These are phyloP conservation scores for Melampsora americana DNA, from an alignment of 1,284 basidiomycete genomes.

Conservation along the genomic window DNA sequence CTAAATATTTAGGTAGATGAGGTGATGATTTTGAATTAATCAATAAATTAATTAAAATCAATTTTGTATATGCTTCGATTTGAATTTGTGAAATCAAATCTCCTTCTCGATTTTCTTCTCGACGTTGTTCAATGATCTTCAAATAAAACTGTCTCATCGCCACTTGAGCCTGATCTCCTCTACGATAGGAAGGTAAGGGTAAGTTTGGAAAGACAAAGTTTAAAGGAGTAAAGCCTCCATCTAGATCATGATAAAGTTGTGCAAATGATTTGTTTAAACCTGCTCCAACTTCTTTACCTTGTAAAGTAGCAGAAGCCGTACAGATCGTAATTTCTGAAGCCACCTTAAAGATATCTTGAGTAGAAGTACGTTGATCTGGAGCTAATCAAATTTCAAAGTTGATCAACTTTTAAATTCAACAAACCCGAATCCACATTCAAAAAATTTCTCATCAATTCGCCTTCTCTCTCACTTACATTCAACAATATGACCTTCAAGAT, in stretches of 20 bases:
- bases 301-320: conserved; percentile 86
- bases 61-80: no score
- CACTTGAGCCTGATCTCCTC: conserved; percentile 81
- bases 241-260: conserved; percentile 80
- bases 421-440: neutral
- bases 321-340: conserved; percentile 92
- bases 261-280: conserved; percentile 80
- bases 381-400: neutral
- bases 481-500: conserved; percentile 56
- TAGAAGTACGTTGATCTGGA: neutral
- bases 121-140: conserved; percentile 76
- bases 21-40: no score
- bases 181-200: conserved; percentile 81
- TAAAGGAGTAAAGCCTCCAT: conserved; percentile 62
- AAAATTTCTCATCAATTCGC: conserved; percentile 15
- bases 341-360: conserved; percentile 64
- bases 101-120: conserved; percentile 58
- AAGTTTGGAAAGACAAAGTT: conserved; percentile 92
- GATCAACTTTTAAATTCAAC: neutral
- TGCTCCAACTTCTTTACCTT: conserved; percentile 82
- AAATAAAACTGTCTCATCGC: conserved; percentile 94
- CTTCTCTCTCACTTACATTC: conserved; percentile 60
- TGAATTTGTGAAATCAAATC: no score
- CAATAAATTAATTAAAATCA: no score
- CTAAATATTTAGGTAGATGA: no score